phyloP scores from a whole-genome alignment of 2,329 filamentous ascomycete species.

The Calonectria hawksworthii region DNA sequence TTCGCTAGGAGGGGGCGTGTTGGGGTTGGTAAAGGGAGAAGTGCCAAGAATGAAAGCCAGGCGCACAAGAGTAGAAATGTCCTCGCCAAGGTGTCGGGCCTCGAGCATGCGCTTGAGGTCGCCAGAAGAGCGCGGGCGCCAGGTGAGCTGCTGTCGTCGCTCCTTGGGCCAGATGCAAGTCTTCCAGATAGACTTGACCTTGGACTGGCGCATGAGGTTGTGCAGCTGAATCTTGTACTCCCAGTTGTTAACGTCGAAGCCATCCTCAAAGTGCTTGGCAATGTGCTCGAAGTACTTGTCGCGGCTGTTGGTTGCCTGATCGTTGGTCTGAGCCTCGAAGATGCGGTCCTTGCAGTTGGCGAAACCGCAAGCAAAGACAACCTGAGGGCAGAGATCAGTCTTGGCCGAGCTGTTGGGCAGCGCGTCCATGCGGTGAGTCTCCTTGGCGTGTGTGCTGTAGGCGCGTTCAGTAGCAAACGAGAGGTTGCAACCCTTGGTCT shows the following conservation, averaged over 20 bases:
- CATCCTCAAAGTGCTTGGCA: slow-evolving; percentile 61
- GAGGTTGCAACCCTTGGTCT: slow-evolving; percentile 56
- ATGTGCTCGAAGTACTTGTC: slow-evolving; percentile 64
- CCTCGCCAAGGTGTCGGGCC: slow-evolving; percentile 57
- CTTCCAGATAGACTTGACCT: slow-evolving; percentile 61
- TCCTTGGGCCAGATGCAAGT: slow-evolving; percentile 62
- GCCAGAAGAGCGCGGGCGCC: slow-evolving; percentile 58
- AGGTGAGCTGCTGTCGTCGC: slow-evolving; percentile 55
- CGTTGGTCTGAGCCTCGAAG: slow-evolving; percentile 55
- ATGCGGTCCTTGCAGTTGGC: slow-evolving; percentile 57
- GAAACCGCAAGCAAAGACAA: slow-evolving; percentile 62
- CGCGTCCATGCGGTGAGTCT: slow-evolving; percentile 58
- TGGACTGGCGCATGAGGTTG: slow-evolving; percentile 59
- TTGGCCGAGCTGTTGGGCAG: slow-evolving; percentile 57
- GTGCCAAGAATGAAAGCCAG: slow-evolving; percentile 60
- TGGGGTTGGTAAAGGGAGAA: slow-evolving; percentile 53
- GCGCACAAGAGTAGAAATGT: slow-evolving; percentile 58
- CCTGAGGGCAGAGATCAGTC: slow-evolving; percentile 58
- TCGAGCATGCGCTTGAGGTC: slow-evolving; percentile 62
- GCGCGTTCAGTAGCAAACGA: slow-evolving; percentile 61
- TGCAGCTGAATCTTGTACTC: slow-evolving; percentile 60
- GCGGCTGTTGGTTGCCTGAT: slow-evolving; percentile 53
- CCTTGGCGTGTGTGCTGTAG: slow-evolving; percentile 60
- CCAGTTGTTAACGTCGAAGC: slow-evolving; percentile 58
- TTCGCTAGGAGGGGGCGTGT: slow-evolving; percentile 54